Evolutionary conservation across 306 rosid species (phyloP), one percentile per base, ranked within the genome.

Genomic region (Betula pendula): DNA sequence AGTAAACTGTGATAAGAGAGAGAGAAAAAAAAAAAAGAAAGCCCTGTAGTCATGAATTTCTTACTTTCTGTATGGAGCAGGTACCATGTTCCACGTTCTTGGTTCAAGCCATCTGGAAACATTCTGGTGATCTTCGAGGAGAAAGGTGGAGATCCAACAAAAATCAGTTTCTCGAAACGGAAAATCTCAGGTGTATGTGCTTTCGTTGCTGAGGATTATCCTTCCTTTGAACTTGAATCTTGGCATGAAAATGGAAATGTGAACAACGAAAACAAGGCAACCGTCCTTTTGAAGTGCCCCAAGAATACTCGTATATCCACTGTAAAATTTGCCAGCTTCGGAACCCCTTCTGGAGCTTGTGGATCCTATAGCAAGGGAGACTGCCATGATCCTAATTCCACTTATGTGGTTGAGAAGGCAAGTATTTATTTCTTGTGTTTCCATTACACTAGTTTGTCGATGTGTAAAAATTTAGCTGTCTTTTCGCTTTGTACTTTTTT

Each of bases 11-110:
- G 15, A 7, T 19, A 8, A 16, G 6, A 56, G 31, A 42, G n/a
- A n/a, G n/a, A n/a, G n/a, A n/a, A n/a, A n/a, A n/a, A 52, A 47
- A 45, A 50, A 62, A 13, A 25, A 10, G 24, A 45, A 45, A 10
- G 19, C 27, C 33, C 27, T 24, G 49, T 40, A 78, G 40, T 70
- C 27, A 52, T 50, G 40, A 68, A 40, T 43, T 38, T 68, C 6
- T 62, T 22, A 29, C 3, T 70, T 58, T 65, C 68, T 76, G 80
- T 59, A 19, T 79, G 80, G 53, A 66, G 42, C 79, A 94, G 98
- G 98, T 94, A 94, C 80, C 98, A 94, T 72, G 91, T 94, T 84
- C 98, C 98, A 50, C 80, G 97, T 73, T 92, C 98, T 58, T 94
- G 98, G 97, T 92, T 94, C 91, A 94, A 89, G 82, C 92, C 93